Conservation (phyloP, 192 early-diverging fungal species). For the Cladochytrium replicatum region DNA sequence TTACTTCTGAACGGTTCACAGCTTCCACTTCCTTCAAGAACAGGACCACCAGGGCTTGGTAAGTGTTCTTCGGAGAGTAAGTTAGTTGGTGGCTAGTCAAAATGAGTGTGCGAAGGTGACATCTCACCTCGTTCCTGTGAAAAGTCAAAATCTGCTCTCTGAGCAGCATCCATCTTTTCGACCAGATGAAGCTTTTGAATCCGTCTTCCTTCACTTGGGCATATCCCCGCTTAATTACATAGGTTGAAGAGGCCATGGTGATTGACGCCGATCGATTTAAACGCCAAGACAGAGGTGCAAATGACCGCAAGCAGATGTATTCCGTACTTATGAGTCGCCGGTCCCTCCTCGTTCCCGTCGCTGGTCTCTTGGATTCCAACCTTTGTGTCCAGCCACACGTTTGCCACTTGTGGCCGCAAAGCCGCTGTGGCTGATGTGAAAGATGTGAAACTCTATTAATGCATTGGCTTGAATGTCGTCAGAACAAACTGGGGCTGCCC, state of each 20-base stretch:
- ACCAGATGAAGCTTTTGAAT: slow-evolving; percentile 87
- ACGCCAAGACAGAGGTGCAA: too few relatives aligned
- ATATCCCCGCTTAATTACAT: slow-evolving; percentile 70
- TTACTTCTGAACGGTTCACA: slow-evolving; percentile 80
- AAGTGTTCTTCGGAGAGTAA: slow-evolving; percentile 48
- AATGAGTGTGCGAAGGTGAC: background rate
- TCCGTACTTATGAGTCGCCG: too few relatives aligned
- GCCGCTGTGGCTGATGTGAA: too few relatives aligned
- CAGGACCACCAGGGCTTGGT: slow-evolving; percentile 79
- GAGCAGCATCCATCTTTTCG: slow-evolving; percentile 81
- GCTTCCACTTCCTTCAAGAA: slow-evolving; percentile 87
- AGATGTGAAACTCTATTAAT: too few relatives aligned
- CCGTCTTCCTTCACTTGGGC: slow-evolving; percentile 88
- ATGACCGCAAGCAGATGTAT: too few relatives aligned
- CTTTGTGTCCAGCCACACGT: too few relatives aligned
- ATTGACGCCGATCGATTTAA: too few relatives aligned
- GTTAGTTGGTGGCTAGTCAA: background rate
- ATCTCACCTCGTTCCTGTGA: slow-evolving; percentile 85
- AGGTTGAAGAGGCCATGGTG: slow-evolving; percentile 11
- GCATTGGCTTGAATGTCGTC: too few relatives aligned
- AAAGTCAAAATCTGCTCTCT: slow-evolving; percentile 85
- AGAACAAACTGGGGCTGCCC: too few relatives aligned
- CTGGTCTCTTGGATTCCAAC: too few relatives aligned
- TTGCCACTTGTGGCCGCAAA: too few relatives aligned
- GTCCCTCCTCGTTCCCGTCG: too few relatives aligned